Evolutionary conservation across 2,329 filamentous ascomycete genomes (phyloP), one percentile per base, ranked within the genome.

Genomic region (Pseudogymnoascus sp.): DNA sequence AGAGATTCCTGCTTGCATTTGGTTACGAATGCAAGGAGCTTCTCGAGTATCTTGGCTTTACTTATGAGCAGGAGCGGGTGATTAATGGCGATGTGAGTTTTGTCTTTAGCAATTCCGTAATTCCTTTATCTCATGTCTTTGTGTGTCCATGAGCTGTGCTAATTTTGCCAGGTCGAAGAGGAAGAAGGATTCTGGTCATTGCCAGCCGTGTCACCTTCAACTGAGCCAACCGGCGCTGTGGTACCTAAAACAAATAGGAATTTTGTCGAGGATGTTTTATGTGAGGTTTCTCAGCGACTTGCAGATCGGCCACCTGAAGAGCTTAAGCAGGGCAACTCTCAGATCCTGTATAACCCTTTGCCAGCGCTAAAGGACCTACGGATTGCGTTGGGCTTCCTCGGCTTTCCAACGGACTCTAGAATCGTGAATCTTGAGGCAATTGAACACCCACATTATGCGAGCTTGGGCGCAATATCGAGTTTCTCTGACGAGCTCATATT

Each of bases 1-100:
- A 86, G 70, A 82, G 82, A 62, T 90, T 88, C 66, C 77, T 84
- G 67, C 78, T 84, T 64, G 81, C 81, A 1, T 87, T 89, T 71
- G 86, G 84, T 8, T 75, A 80, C 42, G 84, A 87, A 58, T 89
- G 85, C 70, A 77, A 79, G 66, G 75, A 78, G 9, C 70, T 90
- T 28, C 74, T 90, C 16, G 75, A 80, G 62, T 80, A 78, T 52
- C 70, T 89, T 35, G 84, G 82, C 1, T 90, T 89, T 68, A 75
- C 69, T 25, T 74, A 72, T 49, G 65, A 69, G 14, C 68, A 73
- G 14, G 75, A 74, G 6, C 70, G 70, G 5, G 67, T 65, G 3
- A 33, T 60, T 2, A 64, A 70, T 4, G 67, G 70, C 36, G 74
- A 76, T 65, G 79, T 80, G 67, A 63, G 77, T 72, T 36, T 62